Evolutionary conservation across 148 eudicot species (phyloP).

Genomic region (Spergularia marina): DNA sequence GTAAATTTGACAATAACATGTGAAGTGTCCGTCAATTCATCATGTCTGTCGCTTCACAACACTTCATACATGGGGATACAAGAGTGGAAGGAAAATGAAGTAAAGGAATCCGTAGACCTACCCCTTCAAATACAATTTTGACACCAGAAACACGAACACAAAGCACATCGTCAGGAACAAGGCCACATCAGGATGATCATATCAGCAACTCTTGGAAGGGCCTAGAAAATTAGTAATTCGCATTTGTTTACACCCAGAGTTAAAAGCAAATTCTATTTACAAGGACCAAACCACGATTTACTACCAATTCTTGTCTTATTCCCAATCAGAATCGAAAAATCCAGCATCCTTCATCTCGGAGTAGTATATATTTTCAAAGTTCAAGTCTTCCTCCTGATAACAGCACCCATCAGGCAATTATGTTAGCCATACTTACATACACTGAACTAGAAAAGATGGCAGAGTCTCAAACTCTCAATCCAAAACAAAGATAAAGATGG

Average conservation of each 20-base stretch:
- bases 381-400: constrained; percentile 61
- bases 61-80: not conserved
- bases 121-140: not conserved
- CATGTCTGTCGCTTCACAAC: too few relatives aligned
- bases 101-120: not conserved
- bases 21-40: too few relatives aligned
- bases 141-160: not conserved
- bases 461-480: not conserved
- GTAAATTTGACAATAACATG: too few relatives aligned
- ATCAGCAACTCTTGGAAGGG: not conserved
- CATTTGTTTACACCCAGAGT: constrained; percentile 5
- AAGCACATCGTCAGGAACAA: not conserved
- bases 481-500: not conserved
- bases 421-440: not conserved
- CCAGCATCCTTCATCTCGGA: constrained; percentile 85
- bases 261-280: constrained; percentile 34
- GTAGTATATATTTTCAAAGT: constrained; percentile 67
- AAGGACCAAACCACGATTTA: not conserved
- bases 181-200: not conserved
- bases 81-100: not conserved
- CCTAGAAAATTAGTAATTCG: not conserved
- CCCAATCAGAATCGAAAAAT: constrained; percentile 69
- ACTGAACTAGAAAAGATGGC: not conserved
- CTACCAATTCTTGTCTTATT: constrained; percentile 27
- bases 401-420: constrained; percentile 4